Base-by-base conservation (phyloP, 371 early-diverging fungal genomes). In the Parasitella parasitica region DNA sequence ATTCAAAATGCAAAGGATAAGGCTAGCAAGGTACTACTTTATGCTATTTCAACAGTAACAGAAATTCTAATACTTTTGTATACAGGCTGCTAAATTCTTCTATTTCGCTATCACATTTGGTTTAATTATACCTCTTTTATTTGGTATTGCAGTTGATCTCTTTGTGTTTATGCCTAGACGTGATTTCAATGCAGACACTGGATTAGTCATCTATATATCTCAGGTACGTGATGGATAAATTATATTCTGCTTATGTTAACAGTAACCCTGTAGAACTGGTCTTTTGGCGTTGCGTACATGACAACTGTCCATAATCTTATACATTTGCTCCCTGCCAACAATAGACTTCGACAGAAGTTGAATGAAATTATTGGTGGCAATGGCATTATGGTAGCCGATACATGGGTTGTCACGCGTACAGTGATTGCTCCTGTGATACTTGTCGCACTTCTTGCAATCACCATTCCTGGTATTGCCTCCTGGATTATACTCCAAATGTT, bases 61-160 rank as follows among this genome's bases (percentile, higher is more conserved):
- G 18, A 16, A 15, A 6, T 32, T 32, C 32, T 13, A 26, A 38
- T 11, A 6, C 27, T 55, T 15, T 27, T 35, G 9, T 46, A 12
- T 9, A 30, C 48, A 62, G 67, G 28, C 30, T 37, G 38, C 26
- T 30, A 67, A 67, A 35, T 62, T 62, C 35, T 34, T 68, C 0
- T 87, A 81, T 56, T 63, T 86, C 36, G 61, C 63, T 46, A n/a
- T 52, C 2, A 52, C 64, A 6, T 67, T 86, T 63, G 87, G 83
- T 20, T n/a, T 88, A 3, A 28, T 84, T 13, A 67, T 86, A 13
- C 88, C 88, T 3, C 63, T 85, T 37, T 51, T 80, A 1, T 39
- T 86, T 7, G 86, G 86, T 18, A 56, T 88, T 26, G 63, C 82
- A 28, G 75, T 80, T 39, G 87, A 88, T 58, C 67, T 88, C 15